phyloP scores from a whole-genome alignment of 2,329 filamentous ascomycete genomes.

The Phaeosphaeriaceae sp. region DNA sequence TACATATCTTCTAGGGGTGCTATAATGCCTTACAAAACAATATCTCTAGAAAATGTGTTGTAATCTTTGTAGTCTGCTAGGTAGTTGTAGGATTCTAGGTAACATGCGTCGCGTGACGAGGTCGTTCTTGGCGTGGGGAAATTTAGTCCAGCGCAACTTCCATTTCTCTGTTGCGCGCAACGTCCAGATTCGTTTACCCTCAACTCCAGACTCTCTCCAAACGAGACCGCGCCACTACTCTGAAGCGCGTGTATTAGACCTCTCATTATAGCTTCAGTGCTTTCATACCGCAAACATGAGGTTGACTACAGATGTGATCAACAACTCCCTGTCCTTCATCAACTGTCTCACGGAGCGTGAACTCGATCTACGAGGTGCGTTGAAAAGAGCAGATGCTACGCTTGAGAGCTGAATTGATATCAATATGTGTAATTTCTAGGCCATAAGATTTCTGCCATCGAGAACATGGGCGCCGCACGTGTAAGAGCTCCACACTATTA shows the following conservation, averaged over 20 bases:
- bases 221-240: not conserved
- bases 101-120: not conserved
- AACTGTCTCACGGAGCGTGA: slow-evolving; percentile 99
- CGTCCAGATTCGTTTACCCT: not conserved
- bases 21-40: too few species aligned
- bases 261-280: not conserved
- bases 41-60: too few species aligned
- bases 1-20: not conserved
- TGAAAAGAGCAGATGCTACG: slow-evolving; percentile 98
- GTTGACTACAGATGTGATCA: slow-evolving; percentile 93
- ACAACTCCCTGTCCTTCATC: slow-evolving; percentile 94
- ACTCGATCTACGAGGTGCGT: slow-evolving; percentile 98
- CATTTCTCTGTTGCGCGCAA: not conserved
- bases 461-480: slow-evolving; percentile 94
- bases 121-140: slow-evolving; percentile 5
- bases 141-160: not conserved
- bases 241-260: not conserved
- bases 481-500: slow-evolving; percentile 60
- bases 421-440: slow-evolving; percentile 71
- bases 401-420: slow-evolving; percentile 88
- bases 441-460: slow-evolving; percentile 96
- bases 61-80: not conserved
- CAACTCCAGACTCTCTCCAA: not conserved
- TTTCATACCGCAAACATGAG: slow-evolving; percentile 71
- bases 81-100: not conserved